Evolutionary conservation across 768 basidiomycete genomes (phyloP).

Genomic region (Tephrocybe sp.): DNA sequence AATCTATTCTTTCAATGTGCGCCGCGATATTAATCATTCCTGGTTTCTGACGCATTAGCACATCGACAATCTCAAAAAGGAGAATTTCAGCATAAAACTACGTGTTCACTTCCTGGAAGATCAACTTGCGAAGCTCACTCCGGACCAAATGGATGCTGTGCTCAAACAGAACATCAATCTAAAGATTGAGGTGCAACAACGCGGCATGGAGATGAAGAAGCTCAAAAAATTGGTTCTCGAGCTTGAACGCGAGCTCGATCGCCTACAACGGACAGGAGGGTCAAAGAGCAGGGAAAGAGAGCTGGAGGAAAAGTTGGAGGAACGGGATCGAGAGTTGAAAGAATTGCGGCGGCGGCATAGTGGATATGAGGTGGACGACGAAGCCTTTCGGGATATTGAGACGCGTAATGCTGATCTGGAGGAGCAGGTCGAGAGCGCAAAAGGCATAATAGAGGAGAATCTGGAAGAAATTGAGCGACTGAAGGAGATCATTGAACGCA

Average conservation of each 20-base stretch:
- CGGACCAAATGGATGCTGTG: slow-evolving; percentile 89
- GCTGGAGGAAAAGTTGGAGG: slow-evolving; percentile 72
- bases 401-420: slow-evolving; percentile 66
- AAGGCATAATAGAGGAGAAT: slow-evolving; percentile 74
- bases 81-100: slow-evolving; percentile 95
- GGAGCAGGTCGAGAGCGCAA: slow-evolving; percentile 68
- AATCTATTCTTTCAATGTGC: neutral
- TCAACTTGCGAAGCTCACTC: slow-evolving; percentile 82
- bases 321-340: slow-evolving; percentile 65
- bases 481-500: slow-evolving; percentile 62
- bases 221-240: slow-evolving; percentile 86
- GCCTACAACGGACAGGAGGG: slow-evolving; percentile 52
- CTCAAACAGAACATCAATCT: slow-evolving; percentile 91
- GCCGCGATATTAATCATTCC: neutral
- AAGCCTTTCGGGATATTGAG: slow-evolving; percentile 52
- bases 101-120: slow-evolving; percentile 96
- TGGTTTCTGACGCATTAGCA: slow-evolving; percentile 47
- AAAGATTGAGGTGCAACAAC: slow-evolving; percentile 88
- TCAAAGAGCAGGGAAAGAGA: slow-evolving; percentile 61
- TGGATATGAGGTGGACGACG: slow-evolving; percentile 45
- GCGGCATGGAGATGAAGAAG: slow-evolving; percentile 89
- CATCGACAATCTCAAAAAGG: slow-evolving; percentile 93
- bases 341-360: slow-evolving; percentile 57
- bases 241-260: slow-evolving; percentile 76
- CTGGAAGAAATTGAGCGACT: slow-evolving; percentile 79